Percentiles rank a stretch among this genome's conserved stretches.
These are phyloP conservation scores for Cutaneotrichosporon sp. DNA, from an alignment of 1,284 basidiomycete species.

Conservation along the genomic window DNA sequence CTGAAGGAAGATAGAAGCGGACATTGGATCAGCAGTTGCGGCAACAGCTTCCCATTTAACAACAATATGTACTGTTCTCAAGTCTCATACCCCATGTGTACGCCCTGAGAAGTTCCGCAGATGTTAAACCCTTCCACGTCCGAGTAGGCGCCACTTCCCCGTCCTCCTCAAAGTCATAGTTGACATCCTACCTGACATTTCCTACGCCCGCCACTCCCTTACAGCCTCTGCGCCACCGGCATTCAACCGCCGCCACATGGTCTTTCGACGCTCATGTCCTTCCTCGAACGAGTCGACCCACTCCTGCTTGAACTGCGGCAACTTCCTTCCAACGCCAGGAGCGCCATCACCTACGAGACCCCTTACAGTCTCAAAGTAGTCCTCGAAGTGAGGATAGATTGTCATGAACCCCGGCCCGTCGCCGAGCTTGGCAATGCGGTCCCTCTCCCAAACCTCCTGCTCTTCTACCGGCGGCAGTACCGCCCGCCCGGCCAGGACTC, in stretches of 20 bases:
- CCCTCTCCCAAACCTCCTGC: slow-evolving; percentile 13
- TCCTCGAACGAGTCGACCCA: slow-evolving; percentile 16
- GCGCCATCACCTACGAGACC: slow-evolving; percentile 8
- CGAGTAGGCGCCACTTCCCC: too few species aligned
- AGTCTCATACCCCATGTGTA: too few species aligned
- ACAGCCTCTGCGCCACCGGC: background rate
- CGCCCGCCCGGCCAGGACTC: slow-evolving; percentile 34
- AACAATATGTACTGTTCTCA: too few species aligned
- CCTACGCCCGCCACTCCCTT: background rate
- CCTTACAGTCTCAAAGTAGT: slow-evolving; percentile 17
- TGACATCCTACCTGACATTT: background rate
- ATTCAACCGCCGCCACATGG: slow-evolving; percentile 18
- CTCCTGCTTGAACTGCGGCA: slow-evolving; percentile 15
- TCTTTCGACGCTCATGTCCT: slow-evolving; percentile 16
- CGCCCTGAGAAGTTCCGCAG: too few species aligned
- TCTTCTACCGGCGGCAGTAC: slow-evolving; percentile 27
- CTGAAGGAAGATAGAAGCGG: too few species aligned
- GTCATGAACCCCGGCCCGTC: slow-evolving; percentile 13
- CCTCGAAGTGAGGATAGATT: slow-evolving; percentile 17
- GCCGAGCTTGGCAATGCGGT: slow-evolving; percentile 9
- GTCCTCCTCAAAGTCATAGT: background rate
- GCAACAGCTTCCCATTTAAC: too few species aligned
- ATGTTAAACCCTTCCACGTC: too few species aligned
- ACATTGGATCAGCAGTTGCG: too few species aligned
- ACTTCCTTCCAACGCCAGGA: slow-evolving; percentile 3